These are phyloP conservation scores for Ilex paraguariensis DNA, from an alignment of 305 asterid species.

Conservation along the genomic window DNA sequence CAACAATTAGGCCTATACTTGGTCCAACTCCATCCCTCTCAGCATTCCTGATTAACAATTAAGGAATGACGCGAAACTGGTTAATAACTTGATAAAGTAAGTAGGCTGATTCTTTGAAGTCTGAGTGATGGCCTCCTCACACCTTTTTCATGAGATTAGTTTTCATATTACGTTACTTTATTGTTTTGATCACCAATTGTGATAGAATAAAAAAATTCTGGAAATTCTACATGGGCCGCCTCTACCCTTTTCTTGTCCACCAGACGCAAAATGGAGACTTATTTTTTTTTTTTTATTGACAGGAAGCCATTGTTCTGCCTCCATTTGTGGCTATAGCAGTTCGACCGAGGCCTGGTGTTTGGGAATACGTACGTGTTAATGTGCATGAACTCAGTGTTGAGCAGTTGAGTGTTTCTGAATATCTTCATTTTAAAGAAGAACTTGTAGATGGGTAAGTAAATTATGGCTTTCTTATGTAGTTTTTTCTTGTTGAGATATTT, in stretches of 20 bases:
- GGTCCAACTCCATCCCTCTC: too few relatives aligned
- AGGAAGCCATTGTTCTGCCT: slow-evolving; percentile 95
- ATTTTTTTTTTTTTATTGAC: slow-evolving; percentile 10
- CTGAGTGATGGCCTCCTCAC: too few relatives aligned
- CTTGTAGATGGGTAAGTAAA: slow-evolving; percentile 90
- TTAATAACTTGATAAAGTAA: too few relatives aligned
- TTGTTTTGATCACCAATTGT: neutral
- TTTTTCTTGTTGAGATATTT: neutral
- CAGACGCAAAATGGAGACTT: too few relatives aligned
- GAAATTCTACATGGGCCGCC: too few relatives aligned
- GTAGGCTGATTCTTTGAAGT: too few relatives aligned
- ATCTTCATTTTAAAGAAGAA: slow-evolving; percentile 76
- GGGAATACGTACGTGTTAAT: slow-evolving; percentile 94
- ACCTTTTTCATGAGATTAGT: too few relatives aligned
- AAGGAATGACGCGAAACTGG: too few relatives aligned
- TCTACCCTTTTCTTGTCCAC: too few relatives aligned
- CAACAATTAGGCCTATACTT: too few relatives aligned
- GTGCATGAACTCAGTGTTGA: slow-evolving; percentile 84
- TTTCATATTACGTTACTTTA: neutral
- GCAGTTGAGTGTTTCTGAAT: slow-evolving; percentile 81
- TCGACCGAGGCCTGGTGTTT: slow-evolving; percentile 99
- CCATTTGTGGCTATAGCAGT: slow-evolving; percentile 94
- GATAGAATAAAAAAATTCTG: neutral
- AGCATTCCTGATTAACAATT: too few relatives aligned
- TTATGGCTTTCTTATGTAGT: slow-evolving; percentile 6